A percentile compares a stretch with the other conserved stretches of the same genome.
phyloP scores from a whole-genome alignment of 2,329 filamentous ascomycete species.

The Aureobasidium sp. region DNA sequence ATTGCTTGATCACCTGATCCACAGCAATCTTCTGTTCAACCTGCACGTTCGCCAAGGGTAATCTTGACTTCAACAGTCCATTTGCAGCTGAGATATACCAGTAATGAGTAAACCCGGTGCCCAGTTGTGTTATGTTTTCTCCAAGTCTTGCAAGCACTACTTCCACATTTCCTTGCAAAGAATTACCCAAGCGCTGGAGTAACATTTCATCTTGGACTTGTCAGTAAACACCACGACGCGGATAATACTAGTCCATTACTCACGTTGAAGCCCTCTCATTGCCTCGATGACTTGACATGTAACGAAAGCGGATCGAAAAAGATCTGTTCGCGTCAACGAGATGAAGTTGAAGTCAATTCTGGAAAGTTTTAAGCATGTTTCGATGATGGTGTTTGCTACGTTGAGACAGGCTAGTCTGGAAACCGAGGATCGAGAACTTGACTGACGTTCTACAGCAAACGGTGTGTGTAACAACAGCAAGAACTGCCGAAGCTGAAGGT shows the following conservation, averaged over 20 bases:
- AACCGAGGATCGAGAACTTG: not conserved
- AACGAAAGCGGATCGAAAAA: not conserved
- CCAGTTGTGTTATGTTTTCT: not conserved
- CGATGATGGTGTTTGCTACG: not conserved
- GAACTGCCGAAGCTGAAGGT: not conserved
- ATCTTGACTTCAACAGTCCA: not conserved
- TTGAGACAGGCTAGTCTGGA: not conserved
- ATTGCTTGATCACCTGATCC: not conserved
- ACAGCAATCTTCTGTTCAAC: not conserved
- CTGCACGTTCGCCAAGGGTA: not conserved
- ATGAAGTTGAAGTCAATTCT: not conserved
- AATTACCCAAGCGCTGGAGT: not conserved
- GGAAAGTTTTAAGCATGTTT: not conserved
- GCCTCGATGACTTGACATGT: not conserved
- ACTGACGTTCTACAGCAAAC: not conserved
- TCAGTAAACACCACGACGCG: not conserved
- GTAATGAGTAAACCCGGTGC: not conserved
- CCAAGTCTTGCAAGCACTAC: not conserved
- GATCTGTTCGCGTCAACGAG: not conserved
- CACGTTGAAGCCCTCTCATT: not conserved
- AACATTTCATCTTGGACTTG: not conserved
- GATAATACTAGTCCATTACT: not conserved
- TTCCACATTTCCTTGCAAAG: not conserved
- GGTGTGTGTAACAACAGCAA: not conserved
- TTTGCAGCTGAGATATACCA: not conserved